Evolutionary conservation across 192 early-diverging fungal genomes (phyloP).

Genomic region (Martensiomyces pterosporus): DNA sequence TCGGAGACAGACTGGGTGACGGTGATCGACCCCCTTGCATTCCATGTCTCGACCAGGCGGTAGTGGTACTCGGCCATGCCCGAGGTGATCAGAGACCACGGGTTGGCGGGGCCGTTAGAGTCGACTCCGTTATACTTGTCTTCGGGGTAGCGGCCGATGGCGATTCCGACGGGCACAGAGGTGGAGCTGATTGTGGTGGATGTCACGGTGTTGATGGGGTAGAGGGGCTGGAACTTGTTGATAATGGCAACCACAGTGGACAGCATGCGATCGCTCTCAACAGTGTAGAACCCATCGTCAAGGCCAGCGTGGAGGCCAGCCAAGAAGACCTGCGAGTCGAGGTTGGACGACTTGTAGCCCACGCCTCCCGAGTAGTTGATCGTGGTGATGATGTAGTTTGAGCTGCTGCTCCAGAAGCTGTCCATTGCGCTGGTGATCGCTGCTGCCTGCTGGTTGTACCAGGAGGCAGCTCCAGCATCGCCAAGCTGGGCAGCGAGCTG

Average conservation of each 20-base stretch:
- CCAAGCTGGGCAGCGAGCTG: slow-evolving; percentile 36
- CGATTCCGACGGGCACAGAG: slow-evolving; percentile 20
- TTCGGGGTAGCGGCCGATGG: slow-evolving; percentile 63
- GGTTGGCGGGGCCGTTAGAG: slow-evolving; percentile 49
- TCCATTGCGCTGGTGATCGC: slow-evolving; percentile 24
- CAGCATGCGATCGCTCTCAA: not conserved
- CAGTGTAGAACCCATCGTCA: slow-evolving; percentile 25
- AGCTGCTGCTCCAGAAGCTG: slow-evolving; percentile 36
- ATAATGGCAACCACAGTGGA: not conserved
- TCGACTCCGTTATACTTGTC: slow-evolving; percentile 61
- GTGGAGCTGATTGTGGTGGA: not conserved
- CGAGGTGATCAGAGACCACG: slow-evolving; percentile 58
- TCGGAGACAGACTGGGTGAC: slow-evolving; percentile 36
- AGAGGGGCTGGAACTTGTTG: not conserved
- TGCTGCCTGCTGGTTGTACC: slow-evolving; percentile 28
- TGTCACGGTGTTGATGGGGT: not conserved
- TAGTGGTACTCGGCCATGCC: slow-evolving; percentile 55
- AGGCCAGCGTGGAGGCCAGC: slow-evolving; percentile 37
- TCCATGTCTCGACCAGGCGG: slow-evolving; percentile 25
- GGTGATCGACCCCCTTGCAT: slow-evolving; percentile 18
- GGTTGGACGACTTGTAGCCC: slow-evolving; percentile 4
- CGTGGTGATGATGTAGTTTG: not conserved
- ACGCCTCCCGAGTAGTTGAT: not conserved
- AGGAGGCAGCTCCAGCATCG: slow-evolving; percentile 37
- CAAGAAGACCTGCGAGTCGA: slow-evolving; percentile 54